Conservation (phyloP, 1,284 basidiomycete genomes). For the Malassezia psittaci region DNA sequence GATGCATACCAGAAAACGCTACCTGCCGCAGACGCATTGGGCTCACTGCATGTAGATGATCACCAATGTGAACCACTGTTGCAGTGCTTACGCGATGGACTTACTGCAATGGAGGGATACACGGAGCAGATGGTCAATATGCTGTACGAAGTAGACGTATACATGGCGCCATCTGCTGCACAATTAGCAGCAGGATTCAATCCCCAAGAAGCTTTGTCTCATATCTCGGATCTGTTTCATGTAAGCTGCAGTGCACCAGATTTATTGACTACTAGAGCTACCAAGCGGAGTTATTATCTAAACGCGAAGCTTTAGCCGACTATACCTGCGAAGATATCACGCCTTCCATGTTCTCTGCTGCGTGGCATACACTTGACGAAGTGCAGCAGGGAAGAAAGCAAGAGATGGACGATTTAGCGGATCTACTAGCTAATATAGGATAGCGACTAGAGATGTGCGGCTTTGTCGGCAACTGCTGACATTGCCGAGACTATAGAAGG, state of each 20-base stretch:
- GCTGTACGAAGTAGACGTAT: conserved; percentile 31
- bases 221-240: conserved; percentile 34
- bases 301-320: conserved; percentile 36
- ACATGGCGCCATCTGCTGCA: conserved; percentile 13
- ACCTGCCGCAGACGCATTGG: conserved; percentile 6
- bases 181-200: conserved; percentile 20
- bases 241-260: conserved; percentile 19
- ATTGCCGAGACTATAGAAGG: neutral
- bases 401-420: conserved; percentile 40
- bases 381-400: conserved; percentile 32
- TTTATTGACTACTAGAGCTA: conserved; percentile 24
- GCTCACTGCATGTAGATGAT: conserved; percentile 1
- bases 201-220: conserved; percentile 28
- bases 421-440: conserved; percentile 32
- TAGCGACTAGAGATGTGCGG: neutral
- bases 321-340: conserved; percentile 40
- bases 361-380: conserved; percentile 28
- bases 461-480: neutral
- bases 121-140: conserved; percentile 21
- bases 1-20: conserved; percentile 6
- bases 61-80: conserved; percentile 5
- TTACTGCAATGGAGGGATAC: conserved; percentile 15
- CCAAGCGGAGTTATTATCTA: conserved; percentile 32
- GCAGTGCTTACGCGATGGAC: conserved; percentile 10
- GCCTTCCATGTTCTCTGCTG: conserved; percentile 18